phyloP scores from a whole-genome alignment of 768 basidiomycete species.

The Clitopilus hobsonii region DNA sequence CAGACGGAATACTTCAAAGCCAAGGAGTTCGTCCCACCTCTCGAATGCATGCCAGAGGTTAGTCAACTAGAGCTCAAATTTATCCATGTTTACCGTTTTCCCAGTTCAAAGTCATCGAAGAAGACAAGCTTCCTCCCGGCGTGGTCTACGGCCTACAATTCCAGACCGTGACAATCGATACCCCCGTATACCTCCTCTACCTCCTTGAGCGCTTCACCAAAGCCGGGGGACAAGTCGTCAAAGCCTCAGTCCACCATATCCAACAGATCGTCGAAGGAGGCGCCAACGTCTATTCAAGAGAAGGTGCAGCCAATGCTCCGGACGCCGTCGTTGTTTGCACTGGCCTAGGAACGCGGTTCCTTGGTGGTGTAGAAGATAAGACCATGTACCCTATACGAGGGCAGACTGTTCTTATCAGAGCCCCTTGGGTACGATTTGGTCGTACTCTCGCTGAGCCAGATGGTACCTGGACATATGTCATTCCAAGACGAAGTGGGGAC shows the following conservation, averaged over 20 bases:
- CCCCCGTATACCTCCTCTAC: constrained; percentile 66
- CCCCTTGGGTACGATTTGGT: constrained; percentile 62
- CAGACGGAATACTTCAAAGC: constrained; percentile 59
- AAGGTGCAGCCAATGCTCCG: constrained; percentile 21
- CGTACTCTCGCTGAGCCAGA: constrained; percentile 35
- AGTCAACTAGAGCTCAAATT: constrained; percentile 10
- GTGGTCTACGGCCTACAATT: constrained; percentile 50
- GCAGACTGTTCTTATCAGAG: constrained; percentile 74
- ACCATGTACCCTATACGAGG: constrained; percentile 75
- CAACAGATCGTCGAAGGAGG: constrained; percentile 66
- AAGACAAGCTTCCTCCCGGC: constrained; percentile 27
- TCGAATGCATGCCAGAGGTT: constrained; percentile 55
- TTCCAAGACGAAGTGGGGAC: constrained; percentile 57
- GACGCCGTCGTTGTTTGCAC: constrained; percentile 67
- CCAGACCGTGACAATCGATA: constrained; percentile 67
- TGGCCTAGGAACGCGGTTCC: constrained; percentile 67
- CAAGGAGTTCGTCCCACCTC: constrained; percentile 29
- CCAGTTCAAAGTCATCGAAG: constrained; percentile 29
- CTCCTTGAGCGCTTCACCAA: constrained; percentile 61
- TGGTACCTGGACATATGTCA: constrained; percentile 55
- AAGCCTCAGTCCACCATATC: constrained; percentile 62
- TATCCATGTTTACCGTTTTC: neutral
- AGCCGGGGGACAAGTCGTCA: constrained; percentile 57
- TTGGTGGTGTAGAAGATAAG: constrained; percentile 81
- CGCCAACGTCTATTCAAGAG: constrained; percentile 25